Base-by-base conservation (phyloP, 345 rosid genomes). In the Litchi chinensis region DNA sequence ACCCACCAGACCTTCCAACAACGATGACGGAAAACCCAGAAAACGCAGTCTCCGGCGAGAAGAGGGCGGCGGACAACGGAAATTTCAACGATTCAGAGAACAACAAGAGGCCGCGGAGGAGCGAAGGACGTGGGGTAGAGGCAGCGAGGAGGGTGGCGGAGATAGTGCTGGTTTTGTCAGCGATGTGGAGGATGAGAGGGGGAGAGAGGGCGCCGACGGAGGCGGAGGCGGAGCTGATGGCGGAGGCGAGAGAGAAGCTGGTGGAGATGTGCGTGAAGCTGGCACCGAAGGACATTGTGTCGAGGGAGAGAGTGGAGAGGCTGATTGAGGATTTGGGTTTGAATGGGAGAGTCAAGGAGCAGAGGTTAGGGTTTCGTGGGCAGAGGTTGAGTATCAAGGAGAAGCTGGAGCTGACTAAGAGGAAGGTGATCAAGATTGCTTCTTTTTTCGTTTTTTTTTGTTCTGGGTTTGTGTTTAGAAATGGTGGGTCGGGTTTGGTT, bases 271-370 rank as follows among this genome's bases (percentile, higher is more conserved):
- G 95, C 28, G 86, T 71, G 26, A 87, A 77, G 40, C 80, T 92
- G 66, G 65, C 84, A 8, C 98, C 98, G 6, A 88, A 77, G 76
- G 98, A 95, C 81, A 86, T 93, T 26, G 89, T 92, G 21, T 74
- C 72, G 15, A 76, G 83, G n/a, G 93, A 89, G 62, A 87, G 87
- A n/a, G 79, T 92, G 67, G 91, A 80, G 79, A 78, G 80, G 50
- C 85, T 95, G 80, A 86, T 92, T 85, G 95, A 95, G 77, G 98
- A 95, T 87, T 80, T 95, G 71, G 96, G 98, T 77, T 89, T 95
- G 40, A 89, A 90, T 82, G 81, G 80, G 73, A 86, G 84, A 72
- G 77, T 79, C 62, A 92, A 87, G 28, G 97, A 90, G 65, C 94
- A 89, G 78, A 84, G 88, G 43, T 82, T 89, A 79, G 98, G 93